These are phyloP conservation scores for Ballota nigra DNA, from an alignment of 257 asterid species.

Conservation along the genomic window DNA sequence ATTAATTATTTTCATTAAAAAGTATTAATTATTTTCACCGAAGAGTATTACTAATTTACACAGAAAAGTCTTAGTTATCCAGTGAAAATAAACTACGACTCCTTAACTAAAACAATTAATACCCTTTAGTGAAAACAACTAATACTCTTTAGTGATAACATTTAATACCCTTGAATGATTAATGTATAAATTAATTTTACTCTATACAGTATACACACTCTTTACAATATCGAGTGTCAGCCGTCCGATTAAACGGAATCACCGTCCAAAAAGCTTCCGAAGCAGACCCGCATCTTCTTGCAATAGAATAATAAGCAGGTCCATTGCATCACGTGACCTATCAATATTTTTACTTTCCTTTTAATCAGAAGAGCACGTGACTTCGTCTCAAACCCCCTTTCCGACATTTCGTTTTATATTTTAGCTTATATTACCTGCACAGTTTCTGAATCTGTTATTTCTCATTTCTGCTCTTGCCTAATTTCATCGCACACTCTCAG, in stretches of 20 bases:
- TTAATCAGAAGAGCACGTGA: constrained; percentile 10
- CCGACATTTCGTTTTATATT: neutral
- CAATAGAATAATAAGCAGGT: neutral
- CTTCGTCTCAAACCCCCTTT: constrained; percentile 11
- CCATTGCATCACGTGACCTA: constrained; percentile 39
- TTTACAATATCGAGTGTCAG: too few species aligned
- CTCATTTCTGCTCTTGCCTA: constrained; percentile 17
- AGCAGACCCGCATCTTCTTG: constrained; percentile 22
- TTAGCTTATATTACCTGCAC: neutral
- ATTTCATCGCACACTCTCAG: constrained; percentile 12
- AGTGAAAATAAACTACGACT: too few species aligned
- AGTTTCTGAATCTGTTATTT: constrained; percentile 9
- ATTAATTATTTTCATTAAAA: too few species aligned
- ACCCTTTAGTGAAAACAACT: too few species aligned
- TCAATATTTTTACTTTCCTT: constrained; percentile 2
- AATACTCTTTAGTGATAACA: too few species aligned
- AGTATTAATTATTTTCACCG: too few species aligned
- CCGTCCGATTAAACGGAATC: constrained; percentile 23
- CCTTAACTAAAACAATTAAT: too few species aligned
- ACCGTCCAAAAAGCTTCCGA: constrained; percentile 34
- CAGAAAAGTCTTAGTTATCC: too few species aligned
- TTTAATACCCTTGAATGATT: too few species aligned
- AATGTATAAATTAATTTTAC: too few species aligned
- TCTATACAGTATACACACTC: too few species aligned
- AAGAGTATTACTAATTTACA: too few species aligned